Base-by-base conservation (phyloP, 768 basidiomycete species). In the Royoungia palumana region DNA sequence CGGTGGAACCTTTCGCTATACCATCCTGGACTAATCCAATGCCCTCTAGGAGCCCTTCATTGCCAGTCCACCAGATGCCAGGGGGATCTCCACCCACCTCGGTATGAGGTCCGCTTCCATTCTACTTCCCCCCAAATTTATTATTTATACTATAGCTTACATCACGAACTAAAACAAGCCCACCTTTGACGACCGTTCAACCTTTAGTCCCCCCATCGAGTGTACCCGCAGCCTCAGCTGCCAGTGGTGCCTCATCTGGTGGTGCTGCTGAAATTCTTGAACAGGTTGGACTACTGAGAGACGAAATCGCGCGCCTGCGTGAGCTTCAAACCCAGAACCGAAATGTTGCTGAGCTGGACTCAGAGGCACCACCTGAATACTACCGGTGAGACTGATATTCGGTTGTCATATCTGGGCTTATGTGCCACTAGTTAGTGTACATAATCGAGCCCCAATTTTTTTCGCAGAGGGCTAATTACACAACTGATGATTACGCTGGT, bases 301-400 rank as follows among this genome's bases (percentile, higher is more conserved):
- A 24, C 1, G 58, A 56, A 32, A 48, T 59, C 2, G 46, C 50
- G 20, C 54, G 50, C 25, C 45, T 59, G 4, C 49, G 51, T 12
- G 42, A 20, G 13, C 20, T 28, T 20, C 41, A 32, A 8, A 13
- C n/a, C 8, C 20, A 13, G 16, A 36, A 22, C 20, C 22, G 12
- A 35, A 27, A 16, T 37, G 21, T 1, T n/a, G 30, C 20, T n/a
- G 41, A 32, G 28, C 0, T 32, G 1, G 25, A 12, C 8, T 37
- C 27, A 5, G 41, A 37, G 4, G 20, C 36, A 11, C 41, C 47
- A 25, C 47, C 41, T 14, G 28, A 30, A 30, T 49, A 49, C 7
- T 32, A 32, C 14, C 30, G 13, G 6, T 32, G 5, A 32, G 13
- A 13, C 30, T 32, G 14, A 32, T 4, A 13, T 12, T 13, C 14